A percentile compares a stretch with the other conserved stretches of the same genome.
phyloP scores from a whole-genome alignment of 1,284 basidiomycete genomes.

The Inonotus hispidus region DNA sequence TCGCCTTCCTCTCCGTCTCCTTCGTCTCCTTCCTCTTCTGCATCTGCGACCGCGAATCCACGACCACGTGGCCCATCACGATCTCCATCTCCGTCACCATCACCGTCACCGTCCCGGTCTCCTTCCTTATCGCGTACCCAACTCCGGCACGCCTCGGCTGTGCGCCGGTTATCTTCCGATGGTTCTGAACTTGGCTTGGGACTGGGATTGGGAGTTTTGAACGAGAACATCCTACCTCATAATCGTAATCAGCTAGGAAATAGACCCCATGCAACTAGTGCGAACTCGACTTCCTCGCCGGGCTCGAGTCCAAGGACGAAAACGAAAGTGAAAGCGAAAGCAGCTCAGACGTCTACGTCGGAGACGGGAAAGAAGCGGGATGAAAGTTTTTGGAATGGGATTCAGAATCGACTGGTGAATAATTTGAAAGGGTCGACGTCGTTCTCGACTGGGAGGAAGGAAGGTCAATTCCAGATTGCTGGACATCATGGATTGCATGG shows the following conservation, averaged over 20 bases:
- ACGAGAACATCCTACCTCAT: background rate
- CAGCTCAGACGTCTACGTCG: too few species aligned
- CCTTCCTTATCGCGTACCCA: slow-evolving; percentile 1
- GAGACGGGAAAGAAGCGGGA: background rate
- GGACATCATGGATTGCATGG: background rate
- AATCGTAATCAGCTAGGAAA: background rate
- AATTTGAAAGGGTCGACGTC: background rate
- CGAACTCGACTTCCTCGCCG: too few species aligned
- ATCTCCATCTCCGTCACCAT: background rate
- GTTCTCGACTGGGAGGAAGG: background rate
- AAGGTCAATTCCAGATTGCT: background rate
- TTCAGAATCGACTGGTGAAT: background rate
- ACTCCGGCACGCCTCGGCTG: slow-evolving; percentile 3
- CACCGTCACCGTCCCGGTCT: background rate
- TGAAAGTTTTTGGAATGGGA: background rate
- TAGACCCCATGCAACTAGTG: too few species aligned
- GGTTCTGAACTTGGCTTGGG: background rate
- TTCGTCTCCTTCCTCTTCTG: background rate
- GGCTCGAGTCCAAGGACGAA: too few species aligned
- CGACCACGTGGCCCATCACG: background rate
- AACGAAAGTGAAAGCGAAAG: too few species aligned
- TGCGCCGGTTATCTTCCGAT: slow-evolving; percentile 2
- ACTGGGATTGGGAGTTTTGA: background rate
- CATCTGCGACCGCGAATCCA: background rate
- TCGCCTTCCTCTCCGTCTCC: background rate